These are phyloP conservation scores for Nemophila menziesii DNA, from an alignment of 257 asterid species.

Conservation along the genomic window DNA sequence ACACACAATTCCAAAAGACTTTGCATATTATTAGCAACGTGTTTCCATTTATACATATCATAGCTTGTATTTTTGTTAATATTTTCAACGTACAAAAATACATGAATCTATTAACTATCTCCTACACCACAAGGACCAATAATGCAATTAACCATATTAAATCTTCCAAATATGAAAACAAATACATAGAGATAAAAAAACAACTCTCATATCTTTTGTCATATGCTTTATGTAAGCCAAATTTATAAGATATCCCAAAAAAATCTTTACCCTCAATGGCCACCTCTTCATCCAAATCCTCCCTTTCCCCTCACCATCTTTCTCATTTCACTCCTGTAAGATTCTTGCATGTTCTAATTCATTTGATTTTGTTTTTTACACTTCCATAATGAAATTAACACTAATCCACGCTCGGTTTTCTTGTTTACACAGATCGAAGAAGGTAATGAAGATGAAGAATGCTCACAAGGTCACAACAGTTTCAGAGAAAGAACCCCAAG, in stretches of 20 bases:
- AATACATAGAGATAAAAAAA: slow-evolving; percentile 9
- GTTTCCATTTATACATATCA: no score
- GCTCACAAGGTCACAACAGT: slow-evolving; percentile 50
- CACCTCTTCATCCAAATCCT: slow-evolving; percentile 27
- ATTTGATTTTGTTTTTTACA: background rate
- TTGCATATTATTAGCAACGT: no score
- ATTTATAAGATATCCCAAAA: slow-evolving; percentile 7
- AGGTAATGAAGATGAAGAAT: slow-evolving; percentile 82
- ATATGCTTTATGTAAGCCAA: slow-evolving; percentile 2
- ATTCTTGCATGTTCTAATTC: background rate
- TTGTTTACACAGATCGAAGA: slow-evolving; percentile 53
- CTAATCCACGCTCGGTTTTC: no score
- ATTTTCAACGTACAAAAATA: no score
- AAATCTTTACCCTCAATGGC: slow-evolving; percentile 35
- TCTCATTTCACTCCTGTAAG: slow-evolving; percentile 81
- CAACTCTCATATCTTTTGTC: background rate
- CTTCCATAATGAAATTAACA: no score
- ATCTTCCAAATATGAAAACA: background rate
- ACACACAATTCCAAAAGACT: no score
- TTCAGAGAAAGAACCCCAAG: slow-evolving; percentile 46
- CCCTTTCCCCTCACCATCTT: slow-evolving; percentile 58
- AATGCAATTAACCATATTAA: no score
- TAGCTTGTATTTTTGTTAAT: no score
- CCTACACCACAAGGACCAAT: no score
- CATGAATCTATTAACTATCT: no score